Evolutionary conservation across 2,329 filamentous ascomycete genomes (phyloP).

Genomic region (Colletotrichum cordylinicola): DNA sequence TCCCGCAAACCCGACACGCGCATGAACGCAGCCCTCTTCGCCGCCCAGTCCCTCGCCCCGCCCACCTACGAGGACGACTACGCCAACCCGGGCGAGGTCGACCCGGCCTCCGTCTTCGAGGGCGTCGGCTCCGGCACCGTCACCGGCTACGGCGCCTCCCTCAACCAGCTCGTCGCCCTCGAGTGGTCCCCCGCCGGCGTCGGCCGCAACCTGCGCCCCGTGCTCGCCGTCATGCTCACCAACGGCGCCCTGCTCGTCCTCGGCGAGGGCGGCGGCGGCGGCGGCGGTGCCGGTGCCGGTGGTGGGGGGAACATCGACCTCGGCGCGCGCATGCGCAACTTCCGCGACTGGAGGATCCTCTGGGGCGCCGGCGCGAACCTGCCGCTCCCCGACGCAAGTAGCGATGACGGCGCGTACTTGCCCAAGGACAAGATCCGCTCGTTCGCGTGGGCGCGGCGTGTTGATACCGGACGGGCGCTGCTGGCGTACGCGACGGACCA

Average conservation of each 20-base stretch:
- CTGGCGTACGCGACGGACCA: constrained; percentile 59
- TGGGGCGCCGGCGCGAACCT: constrained; percentile 62
- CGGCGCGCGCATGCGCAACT: constrained; percentile 40
- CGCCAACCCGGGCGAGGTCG: neutral
- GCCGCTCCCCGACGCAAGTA: constrained; percentile 49
- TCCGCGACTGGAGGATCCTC: constrained; percentile 57
- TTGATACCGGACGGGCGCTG: constrained; percentile 46
- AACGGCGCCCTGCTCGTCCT: constrained; percentile 56
- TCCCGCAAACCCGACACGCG: constrained; percentile 43
- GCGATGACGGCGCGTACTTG: constrained; percentile 26
- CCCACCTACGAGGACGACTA: constrained; percentile 28
- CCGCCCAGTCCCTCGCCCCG: constrained; percentile 38
- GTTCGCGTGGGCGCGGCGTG: constrained; percentile 58
- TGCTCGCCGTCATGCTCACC: constrained; percentile 56
- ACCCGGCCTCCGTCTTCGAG: constrained; percentile 29
- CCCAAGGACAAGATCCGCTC: constrained; percentile 44
- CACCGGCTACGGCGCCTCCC: constrained; percentile 52
- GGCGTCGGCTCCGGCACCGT: constrained; percentile 53
- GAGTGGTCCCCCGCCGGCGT: constrained; percentile 65
- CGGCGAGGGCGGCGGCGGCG: constrained; percentile 47
- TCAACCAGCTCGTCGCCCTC: constrained; percentile 60
- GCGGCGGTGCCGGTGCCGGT: constrained; percentile 45
- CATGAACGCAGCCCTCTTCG: constrained; percentile 53
- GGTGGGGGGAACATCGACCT: constrained; percentile 26
- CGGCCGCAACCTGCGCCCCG: constrained; percentile 58